Evolutionary conservation across 345 rosid species (phyloP).

Genomic region (Boechera stricta): DNA sequence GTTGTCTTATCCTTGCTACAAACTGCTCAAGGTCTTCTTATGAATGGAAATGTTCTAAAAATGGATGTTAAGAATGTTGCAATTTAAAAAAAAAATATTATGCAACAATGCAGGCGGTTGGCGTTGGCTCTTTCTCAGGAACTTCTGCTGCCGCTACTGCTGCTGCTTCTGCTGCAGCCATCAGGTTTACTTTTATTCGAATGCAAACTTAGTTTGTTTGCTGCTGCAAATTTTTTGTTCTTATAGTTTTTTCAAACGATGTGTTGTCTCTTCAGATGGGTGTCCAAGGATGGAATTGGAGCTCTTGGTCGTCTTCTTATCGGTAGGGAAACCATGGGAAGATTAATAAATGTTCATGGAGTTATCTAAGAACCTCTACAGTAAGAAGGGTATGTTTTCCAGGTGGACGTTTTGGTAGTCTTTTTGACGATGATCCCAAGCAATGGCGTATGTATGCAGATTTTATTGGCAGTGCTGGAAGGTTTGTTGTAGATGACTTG

Average conservation of each 20-base stretch:
- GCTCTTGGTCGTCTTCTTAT: slow-evolving; percentile 91
- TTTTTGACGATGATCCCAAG: slow-evolving; percentile 97
- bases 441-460: slow-evolving; percentile 99
- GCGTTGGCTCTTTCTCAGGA: slow-evolving; percentile 89
- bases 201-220: slow-evolving; percentile 14
- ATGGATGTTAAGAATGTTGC: background rate
- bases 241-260: background rate
- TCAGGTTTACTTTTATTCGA: slow-evolving; percentile 54
- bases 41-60: background rate
- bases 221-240: slow-evolving; percentile 4
- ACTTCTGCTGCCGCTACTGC: slow-evolving; percentile 89
- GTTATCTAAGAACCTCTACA: slow-evolving; percentile 34
- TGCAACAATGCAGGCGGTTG: slow-evolving; percentile 74
- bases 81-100: background rate
- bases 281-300: slow-evolving; percentile 98
- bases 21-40: slow-evolving; percentile 31
- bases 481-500: slow-evolving; percentile 51
- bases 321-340: slow-evolving; percentile 57
- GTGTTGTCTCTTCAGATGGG: slow-evolving; percentile 75
- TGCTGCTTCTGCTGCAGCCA: slow-evolving; percentile 71
- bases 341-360: slow-evolving; percentile 23
- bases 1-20: slow-evolving; percentile 1
- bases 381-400: slow-evolving; percentile 40
- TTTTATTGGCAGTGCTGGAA: slow-evolving; percentile 97
- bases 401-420: slow-evolving; percentile 94